Percentiles rank a stretch among this genome's conserved stretches.
These are phyloP conservation scores for Xeromyces bisporus DNA, from an alignment of 495 filamentous ascomycete genomes.

Conservation along the genomic window DNA sequence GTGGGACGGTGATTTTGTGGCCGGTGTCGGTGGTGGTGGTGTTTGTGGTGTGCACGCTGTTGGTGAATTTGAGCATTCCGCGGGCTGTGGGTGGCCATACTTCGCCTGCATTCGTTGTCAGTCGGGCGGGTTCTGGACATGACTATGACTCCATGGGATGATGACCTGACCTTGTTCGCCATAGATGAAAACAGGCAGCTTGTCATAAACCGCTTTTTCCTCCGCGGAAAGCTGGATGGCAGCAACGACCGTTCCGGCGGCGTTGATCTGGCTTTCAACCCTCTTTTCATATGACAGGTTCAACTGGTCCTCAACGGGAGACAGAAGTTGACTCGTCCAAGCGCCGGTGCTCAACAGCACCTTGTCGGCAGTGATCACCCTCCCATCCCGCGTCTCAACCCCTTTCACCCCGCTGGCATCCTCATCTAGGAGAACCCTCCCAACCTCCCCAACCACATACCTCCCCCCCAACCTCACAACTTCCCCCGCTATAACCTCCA, in stretches of 20 bases:
- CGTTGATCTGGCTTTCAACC: constrained; percentile 21
- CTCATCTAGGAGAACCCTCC: constrained; percentile 8
- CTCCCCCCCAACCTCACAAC: constrained; percentile 15
- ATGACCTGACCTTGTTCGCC: constrained; percentile 17
- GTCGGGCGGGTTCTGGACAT: too few relatives aligned
- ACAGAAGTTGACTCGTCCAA: constrained; percentile 27
- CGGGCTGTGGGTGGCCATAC: constrained; percentile 16
- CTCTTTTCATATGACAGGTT: constrained; percentile 9
- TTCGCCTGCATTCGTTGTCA: constrained; percentile 10
- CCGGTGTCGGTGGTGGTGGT: constrained; percentile 13
- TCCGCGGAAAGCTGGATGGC: constrained; percentile 16
- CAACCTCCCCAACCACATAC: constrained; percentile 17
- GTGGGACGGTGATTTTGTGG: constrained; percentile 16
- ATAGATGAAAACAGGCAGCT: constrained; percentile 24
- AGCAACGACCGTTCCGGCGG: constrained; percentile 22
- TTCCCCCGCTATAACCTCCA: constrained; percentile 16
- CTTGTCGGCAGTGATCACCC: constrained; percentile 20
- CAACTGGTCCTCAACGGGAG: constrained; percentile 15
- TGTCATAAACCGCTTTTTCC: constrained; percentile 12
- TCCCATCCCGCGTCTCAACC: constrained; percentile 17
- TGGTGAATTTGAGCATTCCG: constrained; percentile 22
- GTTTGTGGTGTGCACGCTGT: constrained; percentile 17
- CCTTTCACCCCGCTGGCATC: constrained; percentile 3
- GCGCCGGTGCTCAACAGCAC: constrained; percentile 40
- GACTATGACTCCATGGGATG: too few relatives aligned